Percentiles rank a stretch among this genome's conserved stretches.
phyloP scores from a whole-genome alignment of 108 stramenopile genomes.

The Skeletonema potamos region DNA sequence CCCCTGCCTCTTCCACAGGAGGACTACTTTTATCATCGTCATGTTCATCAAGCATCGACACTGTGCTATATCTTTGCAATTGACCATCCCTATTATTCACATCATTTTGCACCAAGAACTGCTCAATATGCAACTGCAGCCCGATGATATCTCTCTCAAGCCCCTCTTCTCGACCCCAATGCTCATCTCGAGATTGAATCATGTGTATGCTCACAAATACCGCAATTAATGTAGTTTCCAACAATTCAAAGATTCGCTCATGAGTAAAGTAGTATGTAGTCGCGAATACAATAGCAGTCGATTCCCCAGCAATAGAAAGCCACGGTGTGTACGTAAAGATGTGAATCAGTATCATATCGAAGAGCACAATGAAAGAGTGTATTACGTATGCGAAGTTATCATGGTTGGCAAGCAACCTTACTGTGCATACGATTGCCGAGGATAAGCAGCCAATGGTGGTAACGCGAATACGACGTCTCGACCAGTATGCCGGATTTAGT shows the following conservation, averaged over 20 bases:
- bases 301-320: conserved; percentile 31
- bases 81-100: background rate
- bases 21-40: background rate
- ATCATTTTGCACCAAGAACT: background rate
- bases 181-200: conserved; percentile 26
- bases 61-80: background rate
- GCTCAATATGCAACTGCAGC: conserved; percentile 11
- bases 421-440: conserved; percentile 3
- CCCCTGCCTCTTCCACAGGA: background rate
- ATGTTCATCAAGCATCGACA: background rate
- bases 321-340: conserved; percentile 32
- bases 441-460: conserved; percentile 5
- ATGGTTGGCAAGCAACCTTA: background rate
- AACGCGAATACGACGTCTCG: background rate
- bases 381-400: conserved; percentile 4
- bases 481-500: conserved; percentile 8
- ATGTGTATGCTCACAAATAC: conserved; percentile 32
- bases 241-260: conserved; percentile 33
- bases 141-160: conserved; percentile 18
- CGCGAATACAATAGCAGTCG: conserved; percentile 6
- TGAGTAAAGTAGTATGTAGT: conserved; percentile 23
- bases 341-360: conserved; percentile 45
- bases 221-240: conserved; percentile 45
- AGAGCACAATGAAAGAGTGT: conserved; percentile 28
- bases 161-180: conserved; percentile 15